Evolutionary conservation across 2,329 filamentous ascomycete genomes (phyloP).

Genomic region (Fusarium sp.): DNA sequence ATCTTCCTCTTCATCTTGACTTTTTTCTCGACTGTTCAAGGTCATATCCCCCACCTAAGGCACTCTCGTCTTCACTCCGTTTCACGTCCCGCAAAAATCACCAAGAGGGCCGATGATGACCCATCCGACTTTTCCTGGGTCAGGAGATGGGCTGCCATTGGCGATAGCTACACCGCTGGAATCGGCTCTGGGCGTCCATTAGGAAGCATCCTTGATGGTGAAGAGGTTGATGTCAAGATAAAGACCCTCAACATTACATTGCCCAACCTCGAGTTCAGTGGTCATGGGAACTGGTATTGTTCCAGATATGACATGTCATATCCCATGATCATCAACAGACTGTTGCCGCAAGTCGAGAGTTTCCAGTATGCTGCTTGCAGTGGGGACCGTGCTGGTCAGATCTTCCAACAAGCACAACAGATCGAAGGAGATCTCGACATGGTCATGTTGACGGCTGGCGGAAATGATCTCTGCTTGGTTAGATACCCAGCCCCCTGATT

Average conservation of each 20-base stretch:
- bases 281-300: not conserved
- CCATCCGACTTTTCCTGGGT: not conserved
- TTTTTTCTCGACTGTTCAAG: accelerated
- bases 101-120: not conserved
- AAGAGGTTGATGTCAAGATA: accelerated
- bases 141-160: not conserved
- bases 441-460: not conserved
- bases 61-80: not conserved
- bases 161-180: not conserved
- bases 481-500: accelerated
- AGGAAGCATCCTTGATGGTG: accelerated
- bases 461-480: constrained; percentile 1
- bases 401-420: not conserved
- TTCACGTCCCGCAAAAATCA: accelerated
- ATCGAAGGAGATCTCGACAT: not conserved
- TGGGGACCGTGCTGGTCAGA: constrained; percentile 1
- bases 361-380: constrained; percentile 13
- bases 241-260: accelerated
- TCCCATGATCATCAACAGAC: not conserved
- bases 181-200: accelerated
- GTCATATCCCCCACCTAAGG: not conserved
- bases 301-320: constrained; percentile 1
- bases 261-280: not conserved
- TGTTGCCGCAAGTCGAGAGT: not conserved
- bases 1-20: not conserved